Evolutionary conservation across 352 stramenopile species (phyloP).

Genomic region (Globisporangium spiculum): DNA sequence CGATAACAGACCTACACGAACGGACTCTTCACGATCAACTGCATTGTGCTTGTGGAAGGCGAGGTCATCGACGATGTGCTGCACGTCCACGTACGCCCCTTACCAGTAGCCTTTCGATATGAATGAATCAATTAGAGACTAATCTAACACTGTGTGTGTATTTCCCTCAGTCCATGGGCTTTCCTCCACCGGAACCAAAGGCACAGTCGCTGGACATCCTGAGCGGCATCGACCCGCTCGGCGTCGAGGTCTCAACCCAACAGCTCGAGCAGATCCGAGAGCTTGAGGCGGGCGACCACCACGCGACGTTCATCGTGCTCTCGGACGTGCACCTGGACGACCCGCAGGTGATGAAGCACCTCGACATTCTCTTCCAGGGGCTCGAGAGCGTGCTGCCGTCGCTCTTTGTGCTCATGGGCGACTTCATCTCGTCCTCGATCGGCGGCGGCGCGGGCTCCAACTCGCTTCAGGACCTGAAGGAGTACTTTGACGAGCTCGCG

Average conservation of each 20-base stretch:
- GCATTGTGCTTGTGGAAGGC: constrained; percentile 91
- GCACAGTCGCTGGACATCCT: constrained; percentile 71
- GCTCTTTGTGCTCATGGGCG: constrained; percentile 94
- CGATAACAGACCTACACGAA: constrained; percentile 64
- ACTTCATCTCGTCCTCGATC: constrained; percentile 87
- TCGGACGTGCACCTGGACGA: constrained; percentile 94
- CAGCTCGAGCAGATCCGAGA: constrained; percentile 77
- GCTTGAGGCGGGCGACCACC: constrained; percentile 78
- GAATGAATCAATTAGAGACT: background rate
- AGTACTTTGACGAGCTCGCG: constrained; percentile 88
- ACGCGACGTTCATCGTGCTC: constrained; percentile 91
- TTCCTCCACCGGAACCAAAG: constrained; percentile 87
- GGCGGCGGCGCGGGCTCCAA: constrained; percentile 64
- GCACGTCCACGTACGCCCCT: constrained; percentile 73
- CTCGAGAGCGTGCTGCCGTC: constrained; percentile 72
- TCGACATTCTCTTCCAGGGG: constrained; percentile 89
- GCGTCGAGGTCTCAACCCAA: constrained; percentile 74
- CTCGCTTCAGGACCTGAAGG: constrained; percentile 75
- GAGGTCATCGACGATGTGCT: constrained; percentile 92
- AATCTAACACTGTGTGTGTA: background rate
- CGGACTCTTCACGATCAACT: constrained; percentile 91
- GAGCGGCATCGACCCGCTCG: constrained; percentile 74
- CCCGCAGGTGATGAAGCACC: constrained; percentile 83
- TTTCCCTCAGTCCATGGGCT: constrained; percentile 76
- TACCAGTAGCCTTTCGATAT: background rate